Percentiles rank a stretch among this genome's conserved stretches.
Conservation (phyloP, 2,329 filamentous ascomycete species). For the Metarhizium sp. region DNA sequence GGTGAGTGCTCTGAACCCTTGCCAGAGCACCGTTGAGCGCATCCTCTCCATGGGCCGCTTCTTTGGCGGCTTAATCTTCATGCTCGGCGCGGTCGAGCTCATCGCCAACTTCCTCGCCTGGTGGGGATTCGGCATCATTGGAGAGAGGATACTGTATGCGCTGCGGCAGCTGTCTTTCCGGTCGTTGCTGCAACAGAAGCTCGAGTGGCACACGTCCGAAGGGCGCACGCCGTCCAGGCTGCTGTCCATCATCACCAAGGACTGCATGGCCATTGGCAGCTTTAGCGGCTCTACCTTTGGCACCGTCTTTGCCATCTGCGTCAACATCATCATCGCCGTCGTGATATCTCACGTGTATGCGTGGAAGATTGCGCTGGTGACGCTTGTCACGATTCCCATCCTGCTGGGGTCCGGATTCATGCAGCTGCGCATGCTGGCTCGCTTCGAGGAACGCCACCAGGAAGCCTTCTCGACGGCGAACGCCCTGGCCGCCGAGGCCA, state of each 20-base stretch:
- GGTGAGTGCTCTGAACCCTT: background rate
- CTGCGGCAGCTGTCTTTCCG: no score
- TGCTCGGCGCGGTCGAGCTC: no score
- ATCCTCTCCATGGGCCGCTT: background rate
- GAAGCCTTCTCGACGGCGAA: conserved; percentile 50
- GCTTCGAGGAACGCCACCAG: conserved; percentile 48
- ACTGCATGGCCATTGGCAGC: conserved; percentile 51
- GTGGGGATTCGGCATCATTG: no score
- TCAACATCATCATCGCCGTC: conserved; percentile 56
- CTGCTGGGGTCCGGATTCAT: conserved; percentile 56
- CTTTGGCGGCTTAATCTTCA: conserved; percentile 18
- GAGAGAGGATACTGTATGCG: no score
- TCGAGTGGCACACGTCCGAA: no score
- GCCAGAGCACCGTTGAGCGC: background rate
- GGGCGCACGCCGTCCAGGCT: conserved; percentile 43
- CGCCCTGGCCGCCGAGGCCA: conserved; percentile 53
- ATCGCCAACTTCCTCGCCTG: no score
- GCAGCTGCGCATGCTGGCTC: conserved; percentile 47
- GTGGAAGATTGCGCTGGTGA: conserved; percentile 63
- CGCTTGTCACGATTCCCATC: conserved; percentile 53
- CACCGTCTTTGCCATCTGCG: conserved; percentile 50
- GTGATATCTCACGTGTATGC: conserved; percentile 57
- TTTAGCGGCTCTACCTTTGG: conserved; percentile 58
- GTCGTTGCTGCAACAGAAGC: no score
- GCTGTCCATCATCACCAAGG: conserved; percentile 50